These are phyloP conservation scores for Scedosporium dehoogii DNA, from an alignment of 2,329 filamentous ascomycete genomes.

Conservation along the genomic window DNA sequence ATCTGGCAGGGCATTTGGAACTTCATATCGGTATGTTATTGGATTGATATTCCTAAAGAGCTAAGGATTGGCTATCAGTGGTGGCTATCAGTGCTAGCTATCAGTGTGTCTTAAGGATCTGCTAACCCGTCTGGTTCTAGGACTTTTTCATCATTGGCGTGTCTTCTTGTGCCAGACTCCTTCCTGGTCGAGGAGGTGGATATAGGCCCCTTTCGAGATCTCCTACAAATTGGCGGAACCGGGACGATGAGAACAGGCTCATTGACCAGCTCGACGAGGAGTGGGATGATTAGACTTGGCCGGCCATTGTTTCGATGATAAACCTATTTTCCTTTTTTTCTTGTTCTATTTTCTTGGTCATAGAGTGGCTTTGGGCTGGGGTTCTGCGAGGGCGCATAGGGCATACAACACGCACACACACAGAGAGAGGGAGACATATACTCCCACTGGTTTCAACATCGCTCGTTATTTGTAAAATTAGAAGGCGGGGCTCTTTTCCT, in stretches of 20 bases:
- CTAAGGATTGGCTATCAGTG: neutral
- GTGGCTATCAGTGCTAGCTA: conserved; percentile 9
- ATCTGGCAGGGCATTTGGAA: conserved; percentile 83
- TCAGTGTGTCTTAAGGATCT: conserved; percentile 9
- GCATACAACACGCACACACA: neutral
- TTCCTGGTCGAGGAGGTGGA: conserved; percentile 47
- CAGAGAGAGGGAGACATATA: neutral
- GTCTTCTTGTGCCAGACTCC: conserved; percentile 57
- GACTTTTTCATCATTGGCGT: conserved; percentile 58
- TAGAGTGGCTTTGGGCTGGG: neutral
- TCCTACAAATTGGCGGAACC: conserved; percentile 36
- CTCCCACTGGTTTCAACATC: neutral
- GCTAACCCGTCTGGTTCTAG: conserved; percentile 22
- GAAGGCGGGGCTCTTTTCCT: neutral
- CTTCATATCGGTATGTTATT: conserved; percentile 65
- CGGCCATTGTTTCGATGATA: neutral
- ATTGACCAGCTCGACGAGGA: conserved; percentile 97
- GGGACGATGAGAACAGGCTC: conserved; percentile 82
- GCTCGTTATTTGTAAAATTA: neutral
- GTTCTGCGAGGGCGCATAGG: neutral
- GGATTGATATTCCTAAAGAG: conserved; percentile 18
- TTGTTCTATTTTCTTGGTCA: neutral
- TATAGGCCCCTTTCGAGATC: conserved; percentile 55
- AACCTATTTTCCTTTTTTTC: neutral
- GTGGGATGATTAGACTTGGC: conserved; percentile 63